Conservation (phyloP, 177 flowering plant species). For the Vitis hybrid region DNA sequence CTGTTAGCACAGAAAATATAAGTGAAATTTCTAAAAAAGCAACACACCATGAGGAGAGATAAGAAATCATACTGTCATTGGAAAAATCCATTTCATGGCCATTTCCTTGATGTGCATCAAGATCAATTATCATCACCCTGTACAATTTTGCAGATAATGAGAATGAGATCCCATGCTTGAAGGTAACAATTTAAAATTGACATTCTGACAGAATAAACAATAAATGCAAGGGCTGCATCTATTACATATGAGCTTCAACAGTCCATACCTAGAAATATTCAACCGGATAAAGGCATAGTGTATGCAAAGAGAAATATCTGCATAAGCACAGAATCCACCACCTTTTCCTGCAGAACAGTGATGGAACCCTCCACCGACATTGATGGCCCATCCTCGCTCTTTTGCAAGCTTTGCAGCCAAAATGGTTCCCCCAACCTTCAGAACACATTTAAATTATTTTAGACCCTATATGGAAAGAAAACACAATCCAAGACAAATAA, state of each 20-base stretch:
- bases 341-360: constrained; percentile 83
- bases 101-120: constrained; percentile 99
- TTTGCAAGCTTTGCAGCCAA: constrained; percentile 92
- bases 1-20: constrained; percentile 37
- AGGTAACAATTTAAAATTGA: not conserved
- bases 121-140: constrained; percentile 98
- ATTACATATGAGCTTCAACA: constrained; percentile 2
- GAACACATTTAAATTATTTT: constrained; percentile 1
- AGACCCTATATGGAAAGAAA: not conserved
- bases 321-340: constrained; percentile 96
- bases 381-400: constrained; percentile 96
- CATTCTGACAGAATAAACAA: not conserved
- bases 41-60: constrained; percentile 1
- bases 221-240: not conserved
- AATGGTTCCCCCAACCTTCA: constrained; percentile 92
- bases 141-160: constrained; percentile 14
- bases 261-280: constrained; percentile 69
- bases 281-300: constrained; percentile 73
- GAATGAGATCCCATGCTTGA: not conserved
- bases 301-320: constrained; percentile 92
- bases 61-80: constrained; percentile 57
- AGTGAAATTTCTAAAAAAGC: constrained; percentile 10
- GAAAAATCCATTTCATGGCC: constrained; percentile 92
- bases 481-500: not conserved
- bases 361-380: constrained; percentile 98